A percentile compares a stretch with the other conserved stretches of the same genome.
Evolutionary conservation across 176 grass and related monocot genomes (phyloP).

Genomic region (Poa annua): DNA sequence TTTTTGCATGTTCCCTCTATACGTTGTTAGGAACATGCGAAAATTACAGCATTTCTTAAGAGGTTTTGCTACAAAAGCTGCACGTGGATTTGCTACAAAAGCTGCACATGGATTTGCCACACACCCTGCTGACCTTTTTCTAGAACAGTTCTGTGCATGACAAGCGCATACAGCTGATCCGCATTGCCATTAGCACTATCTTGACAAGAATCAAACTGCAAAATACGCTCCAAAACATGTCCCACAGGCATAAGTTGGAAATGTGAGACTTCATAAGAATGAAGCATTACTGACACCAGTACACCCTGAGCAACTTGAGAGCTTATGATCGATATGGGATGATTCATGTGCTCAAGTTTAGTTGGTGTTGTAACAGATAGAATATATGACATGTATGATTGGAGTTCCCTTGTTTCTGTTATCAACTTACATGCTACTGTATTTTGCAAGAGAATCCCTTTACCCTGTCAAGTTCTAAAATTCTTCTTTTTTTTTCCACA

Average conservation of each 20-base stretch:
- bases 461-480: constrained; percentile 23
- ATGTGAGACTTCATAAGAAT: constrained; percentile 9
- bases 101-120: background rate
- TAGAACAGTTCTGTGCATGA: background rate
- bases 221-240: constrained; percentile 8
- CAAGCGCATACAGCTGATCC: constrained; percentile 12
- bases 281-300: constrained; percentile 17
- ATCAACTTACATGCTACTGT: constrained; percentile 1
- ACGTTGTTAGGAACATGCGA: too few species aligned
- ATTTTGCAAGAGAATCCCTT: constrained; percentile 1
- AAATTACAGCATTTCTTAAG: too few species aligned
- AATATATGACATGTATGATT: background rate
- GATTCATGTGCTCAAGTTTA: constrained; percentile 32
- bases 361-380: background rate
- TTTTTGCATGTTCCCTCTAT: too few species aligned
- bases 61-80: too few species aligned
- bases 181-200: background rate
- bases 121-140: background rate
- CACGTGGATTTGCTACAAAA: background rate
- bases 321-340: constrained; percentile 22
- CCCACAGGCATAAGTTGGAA: constrained; percentile 10
- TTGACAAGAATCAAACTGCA: constrained; percentile 3
- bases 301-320: constrained; percentile 22
- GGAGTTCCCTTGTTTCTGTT: constrained; percentile 30
- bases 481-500: constrained; percentile 42